A percentile compares a stretch with the other conserved stretches of the same genome.
Evolutionary conservation across 495 filamentous ascomycete species (phyloP).

Genomic region (Articulospora tetracladia): DNA sequence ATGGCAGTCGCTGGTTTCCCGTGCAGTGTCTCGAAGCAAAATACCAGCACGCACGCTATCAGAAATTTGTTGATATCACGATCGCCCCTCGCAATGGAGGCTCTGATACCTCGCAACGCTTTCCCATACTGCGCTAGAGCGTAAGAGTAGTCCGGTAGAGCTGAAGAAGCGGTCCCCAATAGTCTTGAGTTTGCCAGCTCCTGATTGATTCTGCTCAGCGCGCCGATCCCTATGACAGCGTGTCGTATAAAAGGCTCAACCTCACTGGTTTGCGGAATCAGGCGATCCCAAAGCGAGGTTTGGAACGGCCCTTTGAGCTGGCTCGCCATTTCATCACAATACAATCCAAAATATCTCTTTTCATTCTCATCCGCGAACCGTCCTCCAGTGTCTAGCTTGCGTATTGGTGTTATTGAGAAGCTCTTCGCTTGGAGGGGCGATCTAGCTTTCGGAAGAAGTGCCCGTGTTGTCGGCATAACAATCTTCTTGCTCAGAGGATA

Average conservation of each 20-base stretch:
- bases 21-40: slow-evolving; percentile 10
- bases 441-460: background rate
- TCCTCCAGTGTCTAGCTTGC: background rate
- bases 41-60: slow-evolving; percentile 14
- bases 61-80: slow-evolving; percentile 6
- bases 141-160: background rate
- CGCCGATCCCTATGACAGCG: slow-evolving; percentile 13
- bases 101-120: slow-evolving; percentile 10
- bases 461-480: background rate
- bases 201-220: background rate
- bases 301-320: slow-evolving; percentile 8
- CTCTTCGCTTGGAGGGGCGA: background rate
- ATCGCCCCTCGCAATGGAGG: slow-evolving; percentile 1
- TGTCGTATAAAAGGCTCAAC: slow-evolving; percentile 8
- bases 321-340: background rate
- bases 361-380: slow-evolving; percentile 5
- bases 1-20: slow-evolving; percentile 6
- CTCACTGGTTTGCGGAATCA: slow-evolving; percentile 16
- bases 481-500: background rate
- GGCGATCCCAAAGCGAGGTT: slow-evolving; percentile 5
- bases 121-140: slow-evolving; percentile 11
- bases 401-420: background rate
- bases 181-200: background rate
- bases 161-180: background rate
- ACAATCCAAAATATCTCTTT: slow-evolving; percentile 8